These are phyloP conservation scores for Colletotrichum falcatum DNA, from an alignment of 2,329 filamentous ascomycete genomes.

Conservation along the genomic window DNA sequence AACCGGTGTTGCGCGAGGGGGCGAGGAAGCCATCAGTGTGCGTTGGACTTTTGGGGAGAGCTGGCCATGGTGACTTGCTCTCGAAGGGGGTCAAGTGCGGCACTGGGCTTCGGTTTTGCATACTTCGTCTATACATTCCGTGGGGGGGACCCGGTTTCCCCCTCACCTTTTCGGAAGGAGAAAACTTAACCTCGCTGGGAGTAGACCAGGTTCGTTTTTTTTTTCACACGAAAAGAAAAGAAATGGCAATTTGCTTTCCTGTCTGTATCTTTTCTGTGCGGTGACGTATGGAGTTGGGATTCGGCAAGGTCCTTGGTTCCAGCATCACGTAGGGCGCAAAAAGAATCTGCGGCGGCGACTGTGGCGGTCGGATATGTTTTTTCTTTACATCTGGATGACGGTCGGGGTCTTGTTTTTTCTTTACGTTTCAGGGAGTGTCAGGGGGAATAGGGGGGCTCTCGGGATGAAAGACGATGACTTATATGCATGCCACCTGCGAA, in stretches of 20 bases:
- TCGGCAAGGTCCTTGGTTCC: slow-evolving; percentile 35
- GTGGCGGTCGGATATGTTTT: slow-evolving; percentile 13
- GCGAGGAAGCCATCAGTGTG: background rate
- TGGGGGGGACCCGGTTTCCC: background rate
- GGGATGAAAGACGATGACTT: slow-evolving; percentile 5
- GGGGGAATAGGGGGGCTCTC: background rate
- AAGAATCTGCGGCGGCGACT: slow-evolving; percentile 12
- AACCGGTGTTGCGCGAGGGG: background rate
- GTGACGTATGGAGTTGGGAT: slow-evolving; percentile 36
- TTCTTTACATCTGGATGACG: slow-evolving; percentile 5
- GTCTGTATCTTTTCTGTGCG: slow-evolving; percentile 12
- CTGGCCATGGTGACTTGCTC: slow-evolving; percentile 32
- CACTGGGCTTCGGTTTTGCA: slow-evolving; percentile 27
- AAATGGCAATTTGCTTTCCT: slow-evolving; percentile 14
- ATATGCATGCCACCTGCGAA: background rate
- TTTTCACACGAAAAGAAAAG: slow-evolving; percentile 8
- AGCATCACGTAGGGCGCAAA: slow-evolving; percentile 28
- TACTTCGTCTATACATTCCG: slow-evolving; percentile 22
- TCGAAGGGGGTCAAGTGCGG: background rate
- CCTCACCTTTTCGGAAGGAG: slow-evolving; percentile 10
- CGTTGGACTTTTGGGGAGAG: background rate
- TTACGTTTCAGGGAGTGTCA: background rate
- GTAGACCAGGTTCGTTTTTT: slow-evolving; percentile 6
- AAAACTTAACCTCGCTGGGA: slow-evolving; percentile 15
- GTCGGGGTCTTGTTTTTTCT: background rate